These are phyloP conservation scores for Neurospora sp. DNA, from an alignment of 2,329 filamentous ascomycete genomes.

Conservation along the genomic window DNA sequence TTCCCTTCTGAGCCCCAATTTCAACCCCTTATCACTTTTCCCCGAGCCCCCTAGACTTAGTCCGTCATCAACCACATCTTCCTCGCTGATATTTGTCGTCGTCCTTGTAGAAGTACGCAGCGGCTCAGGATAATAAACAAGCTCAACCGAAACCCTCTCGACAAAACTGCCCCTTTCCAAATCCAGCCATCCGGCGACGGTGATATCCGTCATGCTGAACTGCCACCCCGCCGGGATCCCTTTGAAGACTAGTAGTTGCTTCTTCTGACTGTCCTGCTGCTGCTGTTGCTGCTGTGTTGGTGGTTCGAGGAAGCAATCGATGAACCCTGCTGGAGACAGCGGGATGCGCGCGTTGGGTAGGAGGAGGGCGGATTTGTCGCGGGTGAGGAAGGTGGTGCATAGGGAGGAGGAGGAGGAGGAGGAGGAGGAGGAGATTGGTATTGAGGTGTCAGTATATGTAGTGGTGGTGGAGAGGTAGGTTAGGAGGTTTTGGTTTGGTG, in stretches of 20 bases:
- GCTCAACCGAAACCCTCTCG: not conserved
- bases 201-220: not conserved
- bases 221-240: not conserved
- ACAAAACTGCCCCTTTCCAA: not conserved
- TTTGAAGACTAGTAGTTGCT: not conserved
- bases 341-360: not conserved
- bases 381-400: not conserved
- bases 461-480: not conserved
- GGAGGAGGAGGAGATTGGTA: not conserved
- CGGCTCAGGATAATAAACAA: no score
- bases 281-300: no score
- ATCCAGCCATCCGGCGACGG: not conserved
- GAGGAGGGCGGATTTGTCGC: not conserved
- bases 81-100: no score
- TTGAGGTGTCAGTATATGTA: not conserved
- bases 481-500: not conserved
- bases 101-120: no score
- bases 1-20: not conserved
- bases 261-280: no score
- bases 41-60: no score
- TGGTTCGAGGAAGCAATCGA: not conserved
- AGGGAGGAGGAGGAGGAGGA: no score
- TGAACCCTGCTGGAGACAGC: not conserved
- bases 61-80: no score
- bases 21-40: not conserved